phyloP scores from a whole-genome alignment of 2,329 filamentous ascomycete genomes.

The Pseudogymnoascus sp. region DNA sequence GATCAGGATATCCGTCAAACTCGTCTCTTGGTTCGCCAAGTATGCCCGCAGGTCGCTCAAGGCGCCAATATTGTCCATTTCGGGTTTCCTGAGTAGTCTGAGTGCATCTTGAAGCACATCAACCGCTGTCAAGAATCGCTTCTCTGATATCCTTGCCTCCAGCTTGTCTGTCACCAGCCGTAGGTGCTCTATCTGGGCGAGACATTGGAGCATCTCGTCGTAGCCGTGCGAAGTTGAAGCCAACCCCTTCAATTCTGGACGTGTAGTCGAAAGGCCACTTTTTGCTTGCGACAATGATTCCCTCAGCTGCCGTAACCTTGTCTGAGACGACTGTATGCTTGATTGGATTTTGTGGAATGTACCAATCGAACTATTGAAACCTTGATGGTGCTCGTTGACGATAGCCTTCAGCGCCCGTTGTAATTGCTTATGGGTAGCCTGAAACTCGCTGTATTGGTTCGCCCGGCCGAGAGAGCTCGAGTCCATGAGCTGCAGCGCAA shows the following conservation, averaged over 20 bases:
- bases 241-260: slow-evolving; percentile 85
- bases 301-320: slow-evolving; percentile 73
- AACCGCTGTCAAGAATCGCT: slow-evolving; percentile 86
- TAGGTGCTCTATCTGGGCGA: slow-evolving; percentile 80
- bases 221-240: slow-evolving; percentile 84
- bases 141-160: slow-evolving; percentile 91
- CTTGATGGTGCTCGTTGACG: slow-evolving; percentile 97
- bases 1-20: slow-evolving; percentile 88
- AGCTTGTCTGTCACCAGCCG: slow-evolving; percentile 85
- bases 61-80: slow-evolving; percentile 86
- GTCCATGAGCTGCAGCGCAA: slow-evolving; percentile 92
- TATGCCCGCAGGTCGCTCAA: slow-evolving; percentile 80
- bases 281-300: slow-evolving; percentile 77
- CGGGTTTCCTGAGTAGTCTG: slow-evolving; percentile 74
- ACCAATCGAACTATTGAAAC: slow-evolving; percentile 97
- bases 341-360: slow-evolving; percentile 98
- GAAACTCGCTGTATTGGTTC: slow-evolving; percentile 78
- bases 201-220: slow-evolving; percentile 76
- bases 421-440: slow-evolving; percentile 76
- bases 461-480: slow-evolving; percentile 87
- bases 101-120: slow-evolving; percentile 85
- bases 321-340: slow-evolving; percentile 83
- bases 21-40: slow-evolving; percentile 84
- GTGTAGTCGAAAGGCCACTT: slow-evolving; percentile 71
- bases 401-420: slow-evolving; percentile 89